Percentiles rank a stretch among this genome's conserved stretches.
Evolutionary conservation across 306 rosid genomes (phyloP).

Genomic region (Crataegus laevigata): DNA sequence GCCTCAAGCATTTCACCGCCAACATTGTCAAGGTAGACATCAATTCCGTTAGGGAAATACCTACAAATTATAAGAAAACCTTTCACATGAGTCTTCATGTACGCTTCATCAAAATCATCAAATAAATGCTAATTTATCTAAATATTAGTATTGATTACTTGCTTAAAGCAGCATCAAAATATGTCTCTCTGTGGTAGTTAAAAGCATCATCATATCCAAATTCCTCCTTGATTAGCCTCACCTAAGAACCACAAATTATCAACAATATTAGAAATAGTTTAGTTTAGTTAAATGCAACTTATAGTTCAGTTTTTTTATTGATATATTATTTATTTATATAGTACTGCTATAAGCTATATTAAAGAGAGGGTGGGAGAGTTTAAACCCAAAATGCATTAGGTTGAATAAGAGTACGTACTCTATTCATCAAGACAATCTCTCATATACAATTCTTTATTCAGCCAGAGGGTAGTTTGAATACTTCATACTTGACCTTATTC

Average conservation of each 20-base stretch:
- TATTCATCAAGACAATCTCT: no score
- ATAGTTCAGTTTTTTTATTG: no score
- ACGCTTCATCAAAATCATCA: no score
- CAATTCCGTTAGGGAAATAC: conserved; percentile 57
- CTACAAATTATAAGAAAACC: conserved; percentile 5
- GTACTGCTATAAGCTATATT: no score
- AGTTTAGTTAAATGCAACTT: no score
- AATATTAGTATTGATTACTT: conserved; percentile 17
- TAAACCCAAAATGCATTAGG: no score
- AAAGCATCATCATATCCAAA: conserved; percentile 70
- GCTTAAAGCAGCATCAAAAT: conserved; percentile 50
- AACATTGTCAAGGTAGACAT: conserved; percentile 59
- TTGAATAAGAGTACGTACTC: no score
- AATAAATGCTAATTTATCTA: background rate
- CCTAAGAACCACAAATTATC: background rate
- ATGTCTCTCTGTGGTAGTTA: conserved; percentile 50
- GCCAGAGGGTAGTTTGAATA: no score
- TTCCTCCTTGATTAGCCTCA: conserved; percentile 37
- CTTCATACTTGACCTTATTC: no score
- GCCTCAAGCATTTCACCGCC: conserved; percentile 69
- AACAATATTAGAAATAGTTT: background rate
- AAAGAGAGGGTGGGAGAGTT: no score
- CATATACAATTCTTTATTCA: no score
- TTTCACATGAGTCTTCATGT: background rate
- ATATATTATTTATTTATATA: no score